Conservation (phyloP, 805 yeast genomes). For the Yamadazyma endophytica region DNA sequence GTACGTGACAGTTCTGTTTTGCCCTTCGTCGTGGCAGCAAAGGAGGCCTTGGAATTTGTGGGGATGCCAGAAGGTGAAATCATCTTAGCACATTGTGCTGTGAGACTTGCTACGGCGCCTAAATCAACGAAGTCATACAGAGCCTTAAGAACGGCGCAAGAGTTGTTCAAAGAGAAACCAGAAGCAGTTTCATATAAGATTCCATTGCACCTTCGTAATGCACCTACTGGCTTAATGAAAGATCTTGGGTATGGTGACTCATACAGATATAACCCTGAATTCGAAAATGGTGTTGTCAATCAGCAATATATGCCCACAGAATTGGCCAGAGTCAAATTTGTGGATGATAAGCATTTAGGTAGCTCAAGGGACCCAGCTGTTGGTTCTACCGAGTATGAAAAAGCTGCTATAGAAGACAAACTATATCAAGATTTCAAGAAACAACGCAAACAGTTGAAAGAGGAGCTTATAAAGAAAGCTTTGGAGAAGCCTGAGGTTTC, state of each 20-base stretch:
- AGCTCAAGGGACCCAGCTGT: conserved; percentile 15
- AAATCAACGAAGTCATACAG: conserved; percentile 85
- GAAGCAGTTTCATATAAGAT: conserved; percentile 58
- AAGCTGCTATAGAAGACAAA: conserved; percentile 12
- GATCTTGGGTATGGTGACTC: conserved; percentile 81
- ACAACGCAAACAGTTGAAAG: conserved; percentile 7
- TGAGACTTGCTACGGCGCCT: conserved; percentile 78
- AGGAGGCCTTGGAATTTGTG: conserved; percentile 80
- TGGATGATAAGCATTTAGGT: conserved; percentile 59
- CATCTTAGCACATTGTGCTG: conserved; percentile 87
- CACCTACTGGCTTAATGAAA: conserved; percentile 89
- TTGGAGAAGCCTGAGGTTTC: not conserved
- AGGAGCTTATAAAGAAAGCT: conserved; percentile 4
- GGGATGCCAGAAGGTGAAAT: conserved; percentile 95
- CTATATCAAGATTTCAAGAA: conserved; percentile 17
- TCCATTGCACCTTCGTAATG: conserved; percentile 85
- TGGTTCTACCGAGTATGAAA: conserved; percentile 8
- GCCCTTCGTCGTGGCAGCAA: conserved; percentile 83
- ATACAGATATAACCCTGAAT: conserved; percentile 88
- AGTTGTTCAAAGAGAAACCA: conserved; percentile 53
- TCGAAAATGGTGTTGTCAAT: conserved; percentile 59
- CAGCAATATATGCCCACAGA: conserved; percentile 77
- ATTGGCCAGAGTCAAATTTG: conserved; percentile 39
- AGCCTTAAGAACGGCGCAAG: conserved; percentile 68
- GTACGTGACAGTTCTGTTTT: conserved; percentile 75